Evolutionary conservation across 768 basidiomycete genomes (phyloP), one percentile per base, ranked within the genome.

Genomic region (Hygrocybe coccinea): DNA sequence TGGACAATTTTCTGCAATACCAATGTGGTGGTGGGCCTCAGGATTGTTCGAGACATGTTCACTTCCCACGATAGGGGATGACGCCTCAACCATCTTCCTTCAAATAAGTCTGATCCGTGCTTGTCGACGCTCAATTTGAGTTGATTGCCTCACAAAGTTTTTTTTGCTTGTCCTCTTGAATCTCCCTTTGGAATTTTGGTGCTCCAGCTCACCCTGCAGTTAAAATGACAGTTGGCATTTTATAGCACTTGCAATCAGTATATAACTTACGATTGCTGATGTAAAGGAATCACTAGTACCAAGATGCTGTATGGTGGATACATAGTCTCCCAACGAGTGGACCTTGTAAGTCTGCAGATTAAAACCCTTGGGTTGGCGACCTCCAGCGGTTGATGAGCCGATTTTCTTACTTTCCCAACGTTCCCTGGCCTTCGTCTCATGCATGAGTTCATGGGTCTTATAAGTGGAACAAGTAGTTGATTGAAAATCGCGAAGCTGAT

Each of bases 251-350:
- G 33, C 57, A 35, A 29, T 29, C 29, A 8, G 29, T 29, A 8
- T 3, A 29, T 29, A 45, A 62, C 66, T 1, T 54, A 75, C 75
- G 1, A 59, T 58, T 34, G 71, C 66, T 0, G 71, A 73, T 3
- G 63, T 61, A 50, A 70, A 74, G 0, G 67, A 67, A 29, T 76
- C 73, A 0, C 67, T 71, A 1, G 73, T 73, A 0, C 76, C 74
- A 21, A 65, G 64, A 2, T 22, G 9, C 1, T 38, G 22, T 7
- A 76, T 74, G 0, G 60, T 59, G 0, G 11, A 2, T 0, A 41
- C 51, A 41, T 75, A 75, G 45, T 77, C 64, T 0, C 71, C 72
- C 0, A 77, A 58, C 0, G 66, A 58, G 54, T 76, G 76, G 0
- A 68, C 2, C 54, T 77, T 77, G 50, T 66, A 68, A 0, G 67